Conservation (phyloP, 306 rosid genomes). For the Citrullus amarus region DNA sequence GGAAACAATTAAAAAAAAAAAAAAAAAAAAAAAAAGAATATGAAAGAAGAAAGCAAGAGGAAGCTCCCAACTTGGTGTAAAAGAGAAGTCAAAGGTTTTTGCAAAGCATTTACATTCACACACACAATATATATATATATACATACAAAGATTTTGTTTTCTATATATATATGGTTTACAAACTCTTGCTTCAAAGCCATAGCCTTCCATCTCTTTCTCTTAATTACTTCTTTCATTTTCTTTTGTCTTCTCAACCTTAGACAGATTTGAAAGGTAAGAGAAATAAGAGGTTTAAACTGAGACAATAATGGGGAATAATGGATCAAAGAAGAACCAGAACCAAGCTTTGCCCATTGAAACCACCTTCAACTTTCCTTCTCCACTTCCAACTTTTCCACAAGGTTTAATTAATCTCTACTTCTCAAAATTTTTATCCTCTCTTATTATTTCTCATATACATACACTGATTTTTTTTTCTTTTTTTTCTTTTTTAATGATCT, state of each 20-base stretch:
- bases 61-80: not conserved
- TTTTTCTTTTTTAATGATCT: no score
- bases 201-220: not conserved
- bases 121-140: not conserved
- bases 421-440: no score
- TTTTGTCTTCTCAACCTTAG: no score
- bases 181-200: not conserved
- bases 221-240: not conserved
- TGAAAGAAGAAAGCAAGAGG: not conserved
- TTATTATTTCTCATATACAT: no score
- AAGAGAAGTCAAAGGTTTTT: constrained; percentile 9
- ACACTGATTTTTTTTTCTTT: no score
- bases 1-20: no score
- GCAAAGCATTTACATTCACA: not conserved
- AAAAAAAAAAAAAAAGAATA: not conserved
- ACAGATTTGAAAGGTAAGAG: no score
- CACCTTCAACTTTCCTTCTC: constrained; percentile 53
- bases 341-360: constrained; percentile 33
- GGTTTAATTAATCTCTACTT: not conserved
- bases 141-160: no score
- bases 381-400: constrained; percentile 17
- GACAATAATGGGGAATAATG: constrained; percentile 3
- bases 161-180: not conserved
- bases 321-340: constrained; percentile 1
- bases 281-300: no score